Base-by-base conservation (phyloP, 2,329 filamentous ascomycete genomes). In the Alternaria ventricosa region DNA sequence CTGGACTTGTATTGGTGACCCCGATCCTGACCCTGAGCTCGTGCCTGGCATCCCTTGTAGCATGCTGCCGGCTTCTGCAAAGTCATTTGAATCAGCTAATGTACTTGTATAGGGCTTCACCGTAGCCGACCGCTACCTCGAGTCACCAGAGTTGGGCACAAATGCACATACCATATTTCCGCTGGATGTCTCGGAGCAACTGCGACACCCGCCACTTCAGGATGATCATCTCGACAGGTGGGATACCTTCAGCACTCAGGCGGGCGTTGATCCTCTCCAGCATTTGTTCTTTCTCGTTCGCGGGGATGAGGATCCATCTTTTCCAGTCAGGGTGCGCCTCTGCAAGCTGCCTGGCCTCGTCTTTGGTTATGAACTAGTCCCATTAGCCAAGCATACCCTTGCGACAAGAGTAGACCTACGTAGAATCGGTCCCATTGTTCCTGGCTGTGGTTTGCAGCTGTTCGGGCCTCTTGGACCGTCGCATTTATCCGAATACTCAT, bases 401-500 rank as follows among this genome's bases (percentile, higher is more conserved):
- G 49, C 63, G 45, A 64, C 43, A 54, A 53, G 51, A 41, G 55
- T 23, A 50, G 66, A 77, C 76, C 74, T 66, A 79, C 77, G 66
- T 79, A 79, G 63, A 78, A 79, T 12, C 76, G 69, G 59, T 78
- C 75, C 77, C 77, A 79, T 71, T 79, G 77, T 66, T 78, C 75
- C 65, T 75, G 77, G 64, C 71, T 77, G 68, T 79, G 77, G 60
- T 72, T 75, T 55, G 77, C 75, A 59, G 73, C 73, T 36, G 71
- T 72, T 62, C 75, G 72, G 66, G 75, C 76, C 71, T 79, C 75
- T 59, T 73, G 71, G 50, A 78, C 76, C 33, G 76, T 78, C 62
- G 76, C 76, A 69, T 79, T 79, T 72, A 78, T 77, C 65, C 75
- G 73, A 68, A 79, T 78, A 71, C 75, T 78, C 77, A 78, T 78